These are phyloP conservation scores for Pelargonium exstipulatum DNA, from an alignment of 441 rosid genomes.

Conservation along the genomic window DNA sequence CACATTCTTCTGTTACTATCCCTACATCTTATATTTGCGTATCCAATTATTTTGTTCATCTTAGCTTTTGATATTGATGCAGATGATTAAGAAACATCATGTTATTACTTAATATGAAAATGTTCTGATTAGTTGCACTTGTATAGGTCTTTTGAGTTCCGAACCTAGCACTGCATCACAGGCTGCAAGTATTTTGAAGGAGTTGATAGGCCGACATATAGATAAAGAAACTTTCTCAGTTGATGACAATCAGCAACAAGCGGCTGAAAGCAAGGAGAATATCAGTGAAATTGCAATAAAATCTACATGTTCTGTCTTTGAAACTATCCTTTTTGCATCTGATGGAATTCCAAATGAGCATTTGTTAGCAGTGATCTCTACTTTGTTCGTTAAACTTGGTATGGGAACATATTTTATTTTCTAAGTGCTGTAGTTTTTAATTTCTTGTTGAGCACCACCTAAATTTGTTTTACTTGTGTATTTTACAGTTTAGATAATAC, in stretches of 20 bases:
- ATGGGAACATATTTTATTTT: conserved; percentile 27
- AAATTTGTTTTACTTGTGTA: neutral
- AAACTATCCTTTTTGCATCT: conserved; percentile 39
- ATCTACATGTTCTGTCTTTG: conserved; percentile 47
- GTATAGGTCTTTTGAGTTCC: conserved; percentile 58
- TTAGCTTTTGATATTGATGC: neutral
- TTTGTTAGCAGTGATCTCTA: conserved; percentile 45
- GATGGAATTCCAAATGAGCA: conserved; percentile 53
- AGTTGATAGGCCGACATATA: conserved; percentile 45
- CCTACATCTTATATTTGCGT: neutral
- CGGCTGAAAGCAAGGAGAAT: conserved; percentile 32
- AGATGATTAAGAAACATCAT: neutral
- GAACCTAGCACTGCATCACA: conserved; percentile 47
- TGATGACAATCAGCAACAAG: conserved; percentile 30
- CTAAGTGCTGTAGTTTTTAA: neutral
- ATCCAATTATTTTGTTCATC: neutral
- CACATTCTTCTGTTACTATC: neutral
- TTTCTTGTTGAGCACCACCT: neutral
- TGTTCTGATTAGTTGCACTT: conserved; percentile 27
- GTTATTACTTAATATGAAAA: neutral
- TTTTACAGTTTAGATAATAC: neutral
- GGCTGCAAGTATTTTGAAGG: conserved; percentile 50
- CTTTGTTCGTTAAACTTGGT: conserved; percentile 70
- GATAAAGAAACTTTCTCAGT: conserved; percentile 29
- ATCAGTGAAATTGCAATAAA: conserved; percentile 42